These are phyloP conservation scores for Penicillium occitanis DNA, from an alignment of 2,329 filamentous ascomycete species.

Conservation along the genomic window DNA sequence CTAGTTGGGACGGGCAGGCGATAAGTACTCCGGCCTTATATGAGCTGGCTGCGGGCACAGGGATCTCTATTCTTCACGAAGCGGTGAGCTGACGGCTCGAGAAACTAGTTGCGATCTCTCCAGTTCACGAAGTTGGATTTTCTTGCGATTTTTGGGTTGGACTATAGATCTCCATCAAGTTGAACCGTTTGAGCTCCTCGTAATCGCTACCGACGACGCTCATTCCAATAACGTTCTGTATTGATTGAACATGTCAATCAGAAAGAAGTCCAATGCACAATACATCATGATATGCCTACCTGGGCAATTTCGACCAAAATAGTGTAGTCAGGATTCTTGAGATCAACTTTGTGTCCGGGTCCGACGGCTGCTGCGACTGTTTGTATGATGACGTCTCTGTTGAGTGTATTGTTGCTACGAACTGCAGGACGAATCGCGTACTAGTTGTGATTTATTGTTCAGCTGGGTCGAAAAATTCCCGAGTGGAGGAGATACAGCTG, in stretches of 20 bases:
- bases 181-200: slow-evolving; percentile 62
- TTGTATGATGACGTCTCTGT: slow-evolving; percentile 59
- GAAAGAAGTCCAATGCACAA: not conserved
- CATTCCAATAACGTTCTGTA: slow-evolving; percentile 63
- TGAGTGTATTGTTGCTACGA: slow-evolving; percentile 59
- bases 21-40: not conserved
- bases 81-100: not conserved
- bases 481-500: not conserved
- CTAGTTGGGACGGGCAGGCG: not conserved
- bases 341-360: slow-evolving; percentile 58
- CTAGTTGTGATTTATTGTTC: slow-evolving; percentile 34
- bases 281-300: slow-evolving; percentile 41
- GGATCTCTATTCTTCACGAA: not conserved
- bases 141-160: slow-evolving; percentile 39
- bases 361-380: slow-evolving; percentile 60
- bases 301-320: slow-evolving; percentile 64
- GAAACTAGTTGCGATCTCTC: not conserved
- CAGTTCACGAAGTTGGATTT: slow-evolving; percentile 1
- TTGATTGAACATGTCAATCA: slow-evolving; percentile 16
- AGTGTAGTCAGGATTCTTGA: slow-evolving; percentile 60
- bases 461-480: not conserved
- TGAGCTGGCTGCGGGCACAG: not conserved
- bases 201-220: slow-evolving; percentile 61
- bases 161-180: slow-evolving; percentile 62
- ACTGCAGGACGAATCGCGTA: slow-evolving; percentile 64